A percentile compares a stretch with the other conserved stretches of the same genome.
phyloP scores from a whole-genome alignment of 2,329 filamentous ascomycete genomes.

The Colletotrichum camelliae region DNA sequence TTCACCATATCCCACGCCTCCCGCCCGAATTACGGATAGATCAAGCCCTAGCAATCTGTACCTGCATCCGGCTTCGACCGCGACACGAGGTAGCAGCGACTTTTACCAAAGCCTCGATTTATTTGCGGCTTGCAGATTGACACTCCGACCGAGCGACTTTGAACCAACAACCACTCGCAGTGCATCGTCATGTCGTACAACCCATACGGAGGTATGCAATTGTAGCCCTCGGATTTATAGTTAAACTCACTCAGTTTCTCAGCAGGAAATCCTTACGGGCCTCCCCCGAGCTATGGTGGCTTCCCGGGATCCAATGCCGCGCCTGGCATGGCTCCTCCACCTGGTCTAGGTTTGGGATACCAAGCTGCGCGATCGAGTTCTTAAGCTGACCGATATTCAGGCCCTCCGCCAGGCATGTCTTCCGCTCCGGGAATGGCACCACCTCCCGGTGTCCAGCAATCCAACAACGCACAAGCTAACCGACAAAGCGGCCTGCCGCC shows the following conservation, averaged over 20 bases:
- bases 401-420: constrained; percentile 80
- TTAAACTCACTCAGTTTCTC: constrained; percentile 21
- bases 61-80: not conserved
- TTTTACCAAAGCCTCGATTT: not conserved
- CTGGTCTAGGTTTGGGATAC: constrained; percentile 74
- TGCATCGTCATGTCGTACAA: constrained; percentile 59
- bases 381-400: constrained; percentile 44
- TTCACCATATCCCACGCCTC: not conserved
- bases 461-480: constrained; percentile 75
- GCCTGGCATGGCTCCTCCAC: constrained; percentile 77
- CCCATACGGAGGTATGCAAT: constrained; percentile 58
- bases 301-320: constrained; percentile 67
- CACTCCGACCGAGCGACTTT: not conserved
- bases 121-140: not conserved
- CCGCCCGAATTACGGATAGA: not conserved
- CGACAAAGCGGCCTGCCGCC: constrained; percentile 81
- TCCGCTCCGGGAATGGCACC: constrained; percentile 81
- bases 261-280: constrained; percentile 67
- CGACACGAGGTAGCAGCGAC: not conserved
- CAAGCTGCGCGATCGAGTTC: not conserved
- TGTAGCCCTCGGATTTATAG: constrained; percentile 19
- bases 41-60: not conserved
- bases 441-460: constrained; percentile 79
- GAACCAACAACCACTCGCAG: not conserved
- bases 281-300: constrained; percentile 74